phyloP scores from a whole-genome alignment of 2,329 filamentous ascomycete species.

The Penicillium griseofulvum region DNA sequence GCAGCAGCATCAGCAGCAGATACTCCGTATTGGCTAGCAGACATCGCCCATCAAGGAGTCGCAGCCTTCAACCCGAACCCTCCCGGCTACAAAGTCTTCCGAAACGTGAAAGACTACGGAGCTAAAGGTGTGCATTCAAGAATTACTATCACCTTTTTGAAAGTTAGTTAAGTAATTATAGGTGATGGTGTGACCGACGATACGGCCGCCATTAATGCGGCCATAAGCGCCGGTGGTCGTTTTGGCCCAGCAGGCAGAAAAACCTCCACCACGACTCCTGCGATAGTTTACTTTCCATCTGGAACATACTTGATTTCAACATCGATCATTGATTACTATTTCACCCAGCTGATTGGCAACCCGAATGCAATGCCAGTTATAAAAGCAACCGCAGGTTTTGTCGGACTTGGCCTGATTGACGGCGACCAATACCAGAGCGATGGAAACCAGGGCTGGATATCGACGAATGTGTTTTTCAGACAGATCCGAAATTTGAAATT shows the following conservation, averaged over 20 bases:
- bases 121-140: constrained; percentile 24
- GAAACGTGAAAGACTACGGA: constrained; percentile 34
- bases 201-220: constrained; percentile 54
- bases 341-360: constrained; percentile 62
- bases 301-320: constrained; percentile 59
- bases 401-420: constrained; percentile 58
- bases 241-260: constrained; percentile 43
- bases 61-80: constrained; percentile 29
- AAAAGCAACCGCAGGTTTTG: constrained; percentile 53
- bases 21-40: constrained; percentile 32
- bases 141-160: constrained; percentile 33
- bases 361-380: constrained; percentile 57
- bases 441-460: constrained; percentile 38
- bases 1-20: constrained; percentile 12
- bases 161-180: constrained; percentile 32
- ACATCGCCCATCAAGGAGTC: constrained; percentile 34
- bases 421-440: constrained; percentile 51
- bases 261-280: constrained; percentile 52
- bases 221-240: constrained; percentile 47
- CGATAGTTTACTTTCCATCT: constrained; percentile 57
- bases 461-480: constrained; percentile 63
- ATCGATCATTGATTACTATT: constrained; percentile 62
- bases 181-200: constrained; percentile 54
- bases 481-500: constrained; percentile 65
- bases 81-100: constrained; percentile 27